Base-by-base conservation (phyloP, 1,284 basidiomycete species). In the Ceratobasidium sp. region DNA sequence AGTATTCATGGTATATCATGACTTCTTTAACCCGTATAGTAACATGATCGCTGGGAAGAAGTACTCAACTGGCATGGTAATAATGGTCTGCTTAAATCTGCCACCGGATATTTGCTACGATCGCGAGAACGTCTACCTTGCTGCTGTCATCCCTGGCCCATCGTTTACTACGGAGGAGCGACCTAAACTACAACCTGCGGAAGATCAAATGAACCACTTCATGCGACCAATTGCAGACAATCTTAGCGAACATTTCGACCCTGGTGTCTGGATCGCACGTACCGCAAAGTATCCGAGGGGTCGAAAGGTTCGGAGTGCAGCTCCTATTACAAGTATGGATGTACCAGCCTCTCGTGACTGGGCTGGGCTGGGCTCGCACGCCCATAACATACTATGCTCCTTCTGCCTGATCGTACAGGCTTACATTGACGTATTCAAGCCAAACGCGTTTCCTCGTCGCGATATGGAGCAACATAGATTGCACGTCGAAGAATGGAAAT, bases 31-130 rank as follows among this genome's bases (percentile, higher is more conserved):
- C 10, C 23, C 33, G 2, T 60, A 26, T 12, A 12, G 2, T 12
- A 60, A 28, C 23, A 85, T 83, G 64, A 71, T 55, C 26, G 78
- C 83, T 23, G 84, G 85, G 2, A 84, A 85, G 61, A 81, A 81
- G 3, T 76, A 77, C 0, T 86, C 85, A 3, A 72, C 84, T 42
- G 85, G 86, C 0, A 81, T 82, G 0, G 85, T 89, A 0, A 81
- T 80, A 0, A 79, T 89, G 76, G 81, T 84, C 0, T 87, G 86
- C 69, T 78, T 86, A 20, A 87, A 86, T 78, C 83, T 87, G 23
- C 86, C 86, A 4, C 81, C 81, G 0, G 51, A 81, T 2, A 42
- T 85, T 20, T 83, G 86, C 0, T 84, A 84, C 78, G 80, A 82
- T 23, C 67, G 80, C 3, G 84, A 87, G 70, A 86, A 87, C 68